These are phyloP conservation scores for Oryza officinalis DNA, from an alignment of 176 grass and related monocot species.

Conservation along the genomic window DNA sequence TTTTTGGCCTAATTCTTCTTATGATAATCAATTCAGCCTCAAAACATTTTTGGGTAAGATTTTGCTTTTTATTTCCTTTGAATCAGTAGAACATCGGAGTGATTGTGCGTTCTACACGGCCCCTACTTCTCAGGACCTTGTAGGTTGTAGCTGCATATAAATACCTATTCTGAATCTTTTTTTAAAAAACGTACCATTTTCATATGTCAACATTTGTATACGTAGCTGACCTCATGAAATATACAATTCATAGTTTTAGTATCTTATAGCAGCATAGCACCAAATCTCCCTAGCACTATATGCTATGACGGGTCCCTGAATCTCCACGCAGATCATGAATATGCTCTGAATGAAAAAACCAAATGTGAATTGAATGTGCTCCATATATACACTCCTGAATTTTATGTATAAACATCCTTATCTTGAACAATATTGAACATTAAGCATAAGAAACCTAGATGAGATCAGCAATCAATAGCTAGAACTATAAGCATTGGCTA, in stretches of 20 bases:
- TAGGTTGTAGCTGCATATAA: no score
- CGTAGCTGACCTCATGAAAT: background rate
- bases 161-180: no score
- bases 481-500: background rate
- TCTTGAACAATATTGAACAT: background rate
- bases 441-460: background rate
- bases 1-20: no score
- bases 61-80: no score
- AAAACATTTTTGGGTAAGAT: no score
- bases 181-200: no score
- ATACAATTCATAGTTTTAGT: background rate
- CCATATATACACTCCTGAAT: slow-evolving; percentile 7
- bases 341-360: background rate
- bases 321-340: background rate
- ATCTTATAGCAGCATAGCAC: no score
- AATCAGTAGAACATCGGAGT: no score
- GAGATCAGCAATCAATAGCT: background rate
- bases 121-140: no score
- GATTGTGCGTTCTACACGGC: no score
- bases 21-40: no score
- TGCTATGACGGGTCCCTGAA: no score
- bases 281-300: background rate
- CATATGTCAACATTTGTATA: background rate
- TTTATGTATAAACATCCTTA: background rate
- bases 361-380: background rate